phyloP scores from a whole-genome alignment of 1,284 basidiomycete genomes.

The Ganoderma multipileum region DNA sequence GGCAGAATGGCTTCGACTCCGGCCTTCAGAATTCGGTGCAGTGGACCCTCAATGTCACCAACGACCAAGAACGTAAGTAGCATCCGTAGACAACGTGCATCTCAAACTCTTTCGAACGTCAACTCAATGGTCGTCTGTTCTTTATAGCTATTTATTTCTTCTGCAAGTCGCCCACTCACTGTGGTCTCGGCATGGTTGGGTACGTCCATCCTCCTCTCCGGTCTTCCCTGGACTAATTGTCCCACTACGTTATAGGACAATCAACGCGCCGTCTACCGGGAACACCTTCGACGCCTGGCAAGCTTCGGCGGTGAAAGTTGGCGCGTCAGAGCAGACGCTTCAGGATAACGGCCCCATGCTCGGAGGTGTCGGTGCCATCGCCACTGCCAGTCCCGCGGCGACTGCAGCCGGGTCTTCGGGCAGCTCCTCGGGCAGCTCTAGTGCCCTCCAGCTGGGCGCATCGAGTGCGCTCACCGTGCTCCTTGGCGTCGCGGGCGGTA shows the following conservation, averaged over 20 bases:
- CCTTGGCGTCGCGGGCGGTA: conserved; percentile 15
- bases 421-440: conserved; percentile 11
- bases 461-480: conserved; percentile 15
- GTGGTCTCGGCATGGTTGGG: conserved; percentile 66
- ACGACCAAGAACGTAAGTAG: conserved; percentile 52
- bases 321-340: conserved; percentile 44
- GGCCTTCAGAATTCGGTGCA: conserved; percentile 47
- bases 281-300: conserved; percentile 60
- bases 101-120: conserved; percentile 11
- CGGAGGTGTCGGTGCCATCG: conserved; percentile 51
- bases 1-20: conserved; percentile 58
- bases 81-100: not conserved
- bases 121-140: not conserved
- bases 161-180: conserved; percentile 63
- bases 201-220: conserved; percentile 23
- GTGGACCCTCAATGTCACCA: conserved; percentile 59
- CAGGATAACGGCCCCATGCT: conserved; percentile 46
- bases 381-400: conserved; percentile 40
- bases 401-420: conserved; percentile 24
- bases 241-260: conserved; percentile 43
- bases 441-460: conserved; percentile 15
- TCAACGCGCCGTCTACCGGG: conserved; percentile 65
- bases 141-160: conserved; percentile 66
- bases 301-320: conserved; percentile 52
- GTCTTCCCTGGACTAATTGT: not conserved